These are phyloP conservation scores for Asterionellopsis glacialis DNA, from an alignment of 108 stramenopile species.

Conservation along the genomic window DNA sequence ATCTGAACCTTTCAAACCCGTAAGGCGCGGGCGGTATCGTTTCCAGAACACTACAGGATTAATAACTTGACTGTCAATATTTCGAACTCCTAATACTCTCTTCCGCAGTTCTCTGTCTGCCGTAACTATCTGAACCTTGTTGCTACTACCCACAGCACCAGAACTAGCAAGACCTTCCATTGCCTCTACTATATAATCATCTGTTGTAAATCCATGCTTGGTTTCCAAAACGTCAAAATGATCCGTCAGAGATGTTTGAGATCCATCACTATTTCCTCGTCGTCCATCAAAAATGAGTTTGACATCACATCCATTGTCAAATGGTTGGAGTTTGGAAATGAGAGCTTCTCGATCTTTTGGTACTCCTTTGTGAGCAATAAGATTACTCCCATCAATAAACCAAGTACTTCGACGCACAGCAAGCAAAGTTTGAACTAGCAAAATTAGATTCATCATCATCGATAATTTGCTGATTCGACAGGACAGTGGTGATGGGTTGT, in stretches of 20 bases:
- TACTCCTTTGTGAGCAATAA: slow-evolving; percentile 33
- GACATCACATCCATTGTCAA: slow-evolving; percentile 14
- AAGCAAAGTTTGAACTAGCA: background rate
- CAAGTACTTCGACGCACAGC: slow-evolving; percentile 10
- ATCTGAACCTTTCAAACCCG: slow-evolving; percentile 20
- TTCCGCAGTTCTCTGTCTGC: slow-evolving; percentile 37
- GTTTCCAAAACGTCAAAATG: slow-evolving; percentile 20
- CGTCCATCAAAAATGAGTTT: slow-evolving; percentile 41
- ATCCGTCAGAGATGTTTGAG: slow-evolving; percentile 2
- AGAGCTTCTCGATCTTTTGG: slow-evolving; percentile 28
- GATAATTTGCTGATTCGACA: too few species aligned
- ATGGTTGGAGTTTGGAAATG: slow-evolving; percentile 23
- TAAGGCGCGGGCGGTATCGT: slow-evolving; percentile 38
- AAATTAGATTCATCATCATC: background rate
- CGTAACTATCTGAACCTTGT: slow-evolving; percentile 41
- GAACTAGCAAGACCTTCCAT: slow-evolving; percentile 7
- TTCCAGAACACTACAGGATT: slow-evolving; percentile 51
- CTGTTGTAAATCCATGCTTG: slow-evolving; percentile 21
- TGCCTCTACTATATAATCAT: slow-evolving; percentile 32
- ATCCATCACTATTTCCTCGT: slow-evolving; percentile 9
- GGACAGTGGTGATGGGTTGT: too few species aligned
- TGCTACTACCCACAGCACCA: background rate
- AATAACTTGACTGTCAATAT: slow-evolving; percentile 30
- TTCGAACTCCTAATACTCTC: slow-evolving; percentile 18
- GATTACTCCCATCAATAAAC: slow-evolving; percentile 51